Base-by-base conservation (phyloP, 2,329 filamentous ascomycete species). In the Huntiella moniliformis region DNA sequence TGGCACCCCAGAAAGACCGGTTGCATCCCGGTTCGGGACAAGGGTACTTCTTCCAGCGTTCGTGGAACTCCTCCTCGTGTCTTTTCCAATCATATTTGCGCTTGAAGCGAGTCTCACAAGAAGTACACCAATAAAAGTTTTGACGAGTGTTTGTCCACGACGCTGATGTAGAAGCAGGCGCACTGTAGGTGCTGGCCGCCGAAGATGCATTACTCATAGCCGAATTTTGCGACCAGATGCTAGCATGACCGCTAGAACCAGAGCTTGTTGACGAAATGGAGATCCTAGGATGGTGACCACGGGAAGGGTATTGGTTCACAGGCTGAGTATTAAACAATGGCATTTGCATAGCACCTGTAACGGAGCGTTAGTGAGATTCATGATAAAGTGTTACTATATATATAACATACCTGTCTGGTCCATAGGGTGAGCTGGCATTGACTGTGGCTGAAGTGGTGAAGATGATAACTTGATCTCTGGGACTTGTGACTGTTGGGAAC, bases 51-150 rank as follows among this genome's bases (percentile, higher is more conserved):
- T 75, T 71, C 63, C 73, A 73, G 46, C 76, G 72, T 62, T 79
- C 75, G 58, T 79, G 75, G 54, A 79, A 78, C 58, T 78, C 74
- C 53, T 79, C 75, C 56, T 80, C 74, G 58, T 81, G 77, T 31
- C 73, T 68, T 58, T 78, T 78, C 77, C 72, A 81, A 57, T 79
- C 74, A 51, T 77, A 76, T 56, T 79, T 79, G 52, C 74, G 68
- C 61, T 76, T 75, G 55, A 79, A 76, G 39, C 73, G 75, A 42
- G 76, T 77, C 56, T 79, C 74, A 58, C 67, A 72, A 13, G 67
- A 69, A 4, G 68, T 72, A 54, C 68, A 72, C 68, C 68, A 72
- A 57, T 71, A 72, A 22, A 69, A 66, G 51, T 70, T 68, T 40
- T 62, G 61, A 53, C 51, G 41, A 22, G 37, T 47, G 35, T 50